Evolutionary conservation across 257 asterid species (phyloP).

Genomic region (Voacanga thouarsii): DNA sequence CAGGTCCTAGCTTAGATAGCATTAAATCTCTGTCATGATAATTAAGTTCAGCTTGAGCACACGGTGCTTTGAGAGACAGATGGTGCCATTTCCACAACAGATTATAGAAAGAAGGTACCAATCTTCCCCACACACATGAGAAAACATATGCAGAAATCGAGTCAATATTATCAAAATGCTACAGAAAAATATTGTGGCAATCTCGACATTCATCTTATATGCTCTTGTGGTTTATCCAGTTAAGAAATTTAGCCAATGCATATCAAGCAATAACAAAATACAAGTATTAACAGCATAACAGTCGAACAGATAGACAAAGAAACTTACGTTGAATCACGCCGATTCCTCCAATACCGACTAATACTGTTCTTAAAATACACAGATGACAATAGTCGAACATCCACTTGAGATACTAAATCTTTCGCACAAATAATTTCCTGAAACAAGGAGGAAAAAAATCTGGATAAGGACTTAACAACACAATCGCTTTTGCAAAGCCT

Average conservation of each 20-base stretch:
- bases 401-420: slow-evolving; percentile 63
- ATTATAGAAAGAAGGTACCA: neutral
- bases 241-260: neutral
- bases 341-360: slow-evolving; percentile 81
- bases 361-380: slow-evolving; percentile 85
- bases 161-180: too few relatives aligned
- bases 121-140: neutral
- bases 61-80: neutral
- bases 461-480: neutral
- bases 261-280: neutral
- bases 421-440: slow-evolving; percentile 86
- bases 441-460: slow-evolving; percentile 8
- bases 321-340: slow-evolving; percentile 78
- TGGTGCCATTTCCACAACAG: neutral
- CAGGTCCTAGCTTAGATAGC: neutral
- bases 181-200: neutral
- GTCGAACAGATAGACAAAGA: neutral
- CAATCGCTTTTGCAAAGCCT: neutral
- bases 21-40: neutral
- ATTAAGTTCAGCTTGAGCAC: neutral
- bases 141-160: neutral
- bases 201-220: neutral
- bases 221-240: neutral
- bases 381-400: slow-evolving; percentile 87
- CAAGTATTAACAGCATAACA: neutral